These are phyloP conservation scores for Aspergillus haitiensis DNA, from an alignment of 495 filamentous ascomycete species.

Conservation along the genomic window DNA sequence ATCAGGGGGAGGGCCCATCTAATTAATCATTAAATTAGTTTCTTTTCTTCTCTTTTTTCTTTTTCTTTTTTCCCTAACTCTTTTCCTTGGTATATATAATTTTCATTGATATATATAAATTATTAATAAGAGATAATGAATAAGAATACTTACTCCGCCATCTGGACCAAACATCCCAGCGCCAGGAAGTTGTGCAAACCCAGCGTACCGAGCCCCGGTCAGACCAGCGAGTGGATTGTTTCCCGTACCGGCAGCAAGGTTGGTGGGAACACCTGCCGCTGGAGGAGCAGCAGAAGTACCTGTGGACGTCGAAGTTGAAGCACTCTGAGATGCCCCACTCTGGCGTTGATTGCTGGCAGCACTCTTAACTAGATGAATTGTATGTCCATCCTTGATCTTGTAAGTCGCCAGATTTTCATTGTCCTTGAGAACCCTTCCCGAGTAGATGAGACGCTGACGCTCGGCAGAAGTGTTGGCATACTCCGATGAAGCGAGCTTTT, in stretches of 20 bases:
- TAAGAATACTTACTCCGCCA: conserved; percentile 74
- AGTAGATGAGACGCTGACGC: conserved; percentile 94
- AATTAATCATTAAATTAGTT: neutral
- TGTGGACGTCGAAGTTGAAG: conserved; percentile 48
- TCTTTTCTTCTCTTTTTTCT: no score
- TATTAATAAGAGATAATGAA: neutral
- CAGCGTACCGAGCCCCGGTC: conserved; percentile 93
- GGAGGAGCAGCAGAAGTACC: conserved; percentile 54
- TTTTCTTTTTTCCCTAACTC: no score
- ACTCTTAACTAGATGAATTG: conserved; percentile 92
- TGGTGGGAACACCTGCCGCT: conserved; percentile 69
- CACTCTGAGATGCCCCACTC: conserved; percentile 53
- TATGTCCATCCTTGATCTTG: conserved; percentile 96
- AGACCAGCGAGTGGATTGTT: conserved; percentile 87
- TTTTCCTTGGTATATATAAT: no score
- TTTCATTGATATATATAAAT: no score
- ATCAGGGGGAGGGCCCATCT: conserved; percentile 90
- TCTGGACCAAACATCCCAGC: conserved; percentile 92
- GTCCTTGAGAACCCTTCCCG: conserved; percentile 93
- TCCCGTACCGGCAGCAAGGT: conserved; percentile 88
- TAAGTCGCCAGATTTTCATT: conserved; percentile 78
- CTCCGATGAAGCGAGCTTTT: conserved; percentile 74
- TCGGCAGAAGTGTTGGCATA: conserved; percentile 83
- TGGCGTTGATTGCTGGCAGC: conserved; percentile 84
- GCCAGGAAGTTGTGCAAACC: conserved; percentile 83